Evolutionary conservation across 495 filamentous ascomycete species (phyloP).

Genomic region (Lentithecium fluviatile): DNA sequence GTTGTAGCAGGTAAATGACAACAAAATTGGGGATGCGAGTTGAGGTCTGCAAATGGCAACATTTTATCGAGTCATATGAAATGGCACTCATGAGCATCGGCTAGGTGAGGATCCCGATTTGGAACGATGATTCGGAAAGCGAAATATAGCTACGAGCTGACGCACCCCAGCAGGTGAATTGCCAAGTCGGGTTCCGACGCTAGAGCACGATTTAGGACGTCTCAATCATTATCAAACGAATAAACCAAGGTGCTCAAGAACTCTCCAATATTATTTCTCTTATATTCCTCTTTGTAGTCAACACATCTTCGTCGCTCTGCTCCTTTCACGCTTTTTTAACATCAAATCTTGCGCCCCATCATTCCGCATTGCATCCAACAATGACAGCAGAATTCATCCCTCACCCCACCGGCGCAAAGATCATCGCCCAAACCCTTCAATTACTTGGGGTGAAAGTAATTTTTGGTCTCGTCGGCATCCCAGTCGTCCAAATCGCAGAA

Average conservation of each 20-base stretch:
- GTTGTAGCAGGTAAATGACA: background rate
- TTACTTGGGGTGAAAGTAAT: conserved; percentile 59
- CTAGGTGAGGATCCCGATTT: background rate
- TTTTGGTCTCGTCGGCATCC: conserved; percentile 65
- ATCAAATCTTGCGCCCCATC: background rate
- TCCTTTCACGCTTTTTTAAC: background rate
- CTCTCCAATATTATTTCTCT: no score
- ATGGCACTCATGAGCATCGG: background rate
- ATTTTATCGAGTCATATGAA: background rate
- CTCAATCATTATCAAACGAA: no score
- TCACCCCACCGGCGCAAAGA: conserved; percentile 50
- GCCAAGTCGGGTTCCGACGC: background rate
- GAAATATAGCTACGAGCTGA: background rate
- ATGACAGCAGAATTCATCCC: conserved; percentile 16
- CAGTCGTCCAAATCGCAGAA: conserved; percentile 64
- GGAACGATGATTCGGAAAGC: background rate
- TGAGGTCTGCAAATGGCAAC: background rate
- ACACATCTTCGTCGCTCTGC: background rate
- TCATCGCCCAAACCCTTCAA: conserved; percentile 57
- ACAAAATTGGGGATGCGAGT: background rate
- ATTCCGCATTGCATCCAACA: background rate
- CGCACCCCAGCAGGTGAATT: background rate
- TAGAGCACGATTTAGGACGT: background rate
- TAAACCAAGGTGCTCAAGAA: no score
- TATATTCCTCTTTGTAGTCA: no score